Conservation (phyloP, 805 yeast genomes). For the Candida takata region DNA sequence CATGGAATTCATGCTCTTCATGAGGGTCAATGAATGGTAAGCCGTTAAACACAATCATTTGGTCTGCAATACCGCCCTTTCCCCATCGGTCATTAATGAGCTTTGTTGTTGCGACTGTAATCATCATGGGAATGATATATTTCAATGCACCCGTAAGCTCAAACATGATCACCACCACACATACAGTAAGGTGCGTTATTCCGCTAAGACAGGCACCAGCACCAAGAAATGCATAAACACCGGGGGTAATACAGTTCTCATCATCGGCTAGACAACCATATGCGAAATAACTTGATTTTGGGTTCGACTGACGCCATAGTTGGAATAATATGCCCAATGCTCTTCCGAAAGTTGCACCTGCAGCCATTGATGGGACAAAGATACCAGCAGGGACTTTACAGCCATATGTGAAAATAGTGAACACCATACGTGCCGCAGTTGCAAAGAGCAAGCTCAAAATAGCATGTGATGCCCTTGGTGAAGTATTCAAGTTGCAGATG, state of each 20-base stretch:
- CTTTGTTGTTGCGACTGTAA: constrained; percentile 85
- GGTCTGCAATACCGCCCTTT: constrained; percentile 89
- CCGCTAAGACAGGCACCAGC: constrained; percentile 96
- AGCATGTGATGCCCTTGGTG: constrained; percentile 26
- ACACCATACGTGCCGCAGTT: constrained; percentile 57
- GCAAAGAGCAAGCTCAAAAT: constrained; percentile 59
- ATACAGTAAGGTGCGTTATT: constrained; percentile 83
- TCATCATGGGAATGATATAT: constrained; percentile 93
- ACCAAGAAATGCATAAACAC: constrained; percentile 91
- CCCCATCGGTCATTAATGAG: constrained; percentile 73
- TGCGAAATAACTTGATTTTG: constrained; percentile 29
- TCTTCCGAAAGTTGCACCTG: constrained; percentile 92
- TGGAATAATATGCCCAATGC: constrained; percentile 74
- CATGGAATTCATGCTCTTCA: constrained; percentile 56
- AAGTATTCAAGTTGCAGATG: constrained; percentile 32
- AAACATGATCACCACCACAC: constrained; percentile 93
- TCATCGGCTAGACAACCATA: constrained; percentile 34
- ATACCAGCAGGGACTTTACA: constrained; percentile 97
- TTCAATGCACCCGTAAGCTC: constrained; percentile 93
- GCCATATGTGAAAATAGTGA: constrained; percentile 84
- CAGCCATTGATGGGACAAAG: constrained; percentile 94
- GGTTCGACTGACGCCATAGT: constrained; percentile 33
- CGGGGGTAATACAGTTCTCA: constrained; percentile 70
- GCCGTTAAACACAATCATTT: constrained; percentile 85
- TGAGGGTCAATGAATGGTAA: constrained; percentile 73